Evolutionary conservation across 2,329 filamentous ascomycete genomes (phyloP).

Genomic region (Huntiella moniliformis): DNA sequence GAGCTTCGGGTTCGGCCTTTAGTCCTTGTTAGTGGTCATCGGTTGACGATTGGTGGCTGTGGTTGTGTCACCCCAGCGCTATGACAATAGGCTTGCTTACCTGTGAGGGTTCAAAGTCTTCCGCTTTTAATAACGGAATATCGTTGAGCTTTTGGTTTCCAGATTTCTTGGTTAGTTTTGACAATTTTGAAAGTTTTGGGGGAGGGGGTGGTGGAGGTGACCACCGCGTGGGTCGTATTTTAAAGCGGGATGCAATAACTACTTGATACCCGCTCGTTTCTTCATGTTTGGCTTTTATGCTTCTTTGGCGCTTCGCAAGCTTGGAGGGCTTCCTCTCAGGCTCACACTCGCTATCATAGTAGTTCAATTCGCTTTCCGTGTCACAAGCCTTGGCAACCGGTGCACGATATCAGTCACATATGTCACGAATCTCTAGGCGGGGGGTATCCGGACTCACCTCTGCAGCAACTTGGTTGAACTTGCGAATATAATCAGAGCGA

Average conservation of each 20-base stretch:
- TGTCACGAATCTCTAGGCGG: too few species aligned
- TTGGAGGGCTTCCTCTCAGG: too few species aligned
- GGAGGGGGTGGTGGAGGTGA: too few species aligned
- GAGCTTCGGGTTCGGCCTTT: slow-evolving; percentile 11
- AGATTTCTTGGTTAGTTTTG: background rate
- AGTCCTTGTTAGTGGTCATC: slow-evolving; percentile 7
- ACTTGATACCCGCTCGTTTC: too few species aligned
- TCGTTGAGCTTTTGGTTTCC: slow-evolving; percentile 27
- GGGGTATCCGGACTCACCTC: slow-evolving; percentile 24
- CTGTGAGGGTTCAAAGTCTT: slow-evolving; percentile 19
- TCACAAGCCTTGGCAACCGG: too few species aligned
- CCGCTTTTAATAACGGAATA: slow-evolving; percentile 24
- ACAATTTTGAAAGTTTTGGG: background rate
- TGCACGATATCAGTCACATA: too few species aligned
- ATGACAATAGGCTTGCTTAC: slow-evolving; percentile 16
- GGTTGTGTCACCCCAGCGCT: background rate
- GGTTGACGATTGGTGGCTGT: background rate
- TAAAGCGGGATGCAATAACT: too few species aligned
- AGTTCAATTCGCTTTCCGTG: too few species aligned
- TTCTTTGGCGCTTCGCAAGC: too few species aligned
- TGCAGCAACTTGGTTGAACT: slow-evolving; percentile 42
- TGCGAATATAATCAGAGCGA: slow-evolving; percentile 29
- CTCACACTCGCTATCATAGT: too few species aligned
- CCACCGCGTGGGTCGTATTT: too few species aligned
- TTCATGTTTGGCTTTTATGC: too few species aligned